phyloP scores from a whole-genome alignment of 2,329 filamentous ascomycete species.

The Sphaerostilbella broomeana region DNA sequence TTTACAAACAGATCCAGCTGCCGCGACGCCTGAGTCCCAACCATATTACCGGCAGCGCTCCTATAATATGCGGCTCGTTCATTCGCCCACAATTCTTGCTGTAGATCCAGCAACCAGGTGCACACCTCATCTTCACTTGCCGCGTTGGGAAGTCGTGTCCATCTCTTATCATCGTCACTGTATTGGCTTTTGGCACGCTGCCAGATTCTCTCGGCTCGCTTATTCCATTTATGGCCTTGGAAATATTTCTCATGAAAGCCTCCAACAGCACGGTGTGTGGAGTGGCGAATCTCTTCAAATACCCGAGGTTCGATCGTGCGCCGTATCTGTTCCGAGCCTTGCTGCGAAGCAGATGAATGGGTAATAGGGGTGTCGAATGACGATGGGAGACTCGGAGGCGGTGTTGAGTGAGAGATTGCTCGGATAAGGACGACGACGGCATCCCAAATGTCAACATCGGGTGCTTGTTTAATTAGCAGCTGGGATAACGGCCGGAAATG shows the following conservation, averaged over 20 bases:
- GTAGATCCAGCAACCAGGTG: conserved; percentile 1
- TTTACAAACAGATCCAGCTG: conserved; percentile 1
- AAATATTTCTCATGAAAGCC: conserved; percentile 1
- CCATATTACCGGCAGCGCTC: neutral
- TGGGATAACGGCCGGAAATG: too few relatives aligned
- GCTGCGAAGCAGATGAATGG: conserved; percentile 12
- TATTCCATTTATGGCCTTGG: conserved; percentile 5
- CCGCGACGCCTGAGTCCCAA: neutral
- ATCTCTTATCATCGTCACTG: neutral
- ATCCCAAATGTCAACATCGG: too few relatives aligned
- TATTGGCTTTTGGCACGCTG: neutral
- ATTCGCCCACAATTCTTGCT: neutral
- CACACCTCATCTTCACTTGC: neutral
- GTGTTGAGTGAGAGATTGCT: too few relatives aligned
- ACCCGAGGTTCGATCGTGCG: neutral
- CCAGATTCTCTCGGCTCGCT: conserved; percentile 4
- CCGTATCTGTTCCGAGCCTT: conserved; percentile 7
- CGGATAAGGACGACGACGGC: too few relatives aligned
- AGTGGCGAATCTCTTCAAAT: conserved; percentile 11
- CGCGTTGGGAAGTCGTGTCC: conserved; percentile 3
- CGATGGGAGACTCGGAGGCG: neutral
- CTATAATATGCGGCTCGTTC: conserved; percentile 3
- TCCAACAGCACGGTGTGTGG: conserved; percentile 2
- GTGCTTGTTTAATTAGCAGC: too few relatives aligned
- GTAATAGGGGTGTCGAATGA: conserved; percentile 6